Base-by-base conservation (phyloP, 2,329 filamentous ascomycete species). In the Aulographum hederae region DNA sequence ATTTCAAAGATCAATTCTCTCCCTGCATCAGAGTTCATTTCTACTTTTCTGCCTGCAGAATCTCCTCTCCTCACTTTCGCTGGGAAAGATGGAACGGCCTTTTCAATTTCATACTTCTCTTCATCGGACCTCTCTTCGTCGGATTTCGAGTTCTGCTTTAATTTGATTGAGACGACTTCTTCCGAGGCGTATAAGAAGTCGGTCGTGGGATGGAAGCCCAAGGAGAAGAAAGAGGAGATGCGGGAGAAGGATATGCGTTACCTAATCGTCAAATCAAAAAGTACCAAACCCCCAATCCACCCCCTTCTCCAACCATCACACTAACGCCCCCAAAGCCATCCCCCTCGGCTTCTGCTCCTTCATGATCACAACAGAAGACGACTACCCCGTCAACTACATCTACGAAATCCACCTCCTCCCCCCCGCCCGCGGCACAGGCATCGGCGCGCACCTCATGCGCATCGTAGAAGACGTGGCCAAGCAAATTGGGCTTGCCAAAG, bases 341-440 rank as follows among this genome's bases (percentile, higher is more conserved):
- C 18, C 49, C 13, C 15, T 47, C 6, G 51, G 45, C 30, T 54
- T 79, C 43, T 60, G 65, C 1, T 78, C 73, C 4, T 57, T 79
- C 41, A 77, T 78, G 73, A 69, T 73, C 3, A 75, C 72, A 0
- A 67, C 66, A 42, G 76, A 81, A 45, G 69, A 73, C 12, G 30
- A 46, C n/a, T 47, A 47, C n/a, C 60, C 71, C 0, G 77, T 84
- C 2, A 46, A 82, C 14, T 86, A 84, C 50, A 74, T 78, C 48
- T 86, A 84, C 47, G 78, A 86, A 52, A 69, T 86, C 21, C 78
- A 86, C 45, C 61, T 85, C 3, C 51, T 58, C 23, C 52, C 60
- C 1, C 51, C 57, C 2, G 47, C 78, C 4, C 65, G 68, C 40
- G 63, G 73, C 55, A 69, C 48, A 11, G 76, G 78, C 0, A 53